Conservation (phyloP, 1,284 basidiomycete genomes). For the Ganoderma lingzhi region DNA sequence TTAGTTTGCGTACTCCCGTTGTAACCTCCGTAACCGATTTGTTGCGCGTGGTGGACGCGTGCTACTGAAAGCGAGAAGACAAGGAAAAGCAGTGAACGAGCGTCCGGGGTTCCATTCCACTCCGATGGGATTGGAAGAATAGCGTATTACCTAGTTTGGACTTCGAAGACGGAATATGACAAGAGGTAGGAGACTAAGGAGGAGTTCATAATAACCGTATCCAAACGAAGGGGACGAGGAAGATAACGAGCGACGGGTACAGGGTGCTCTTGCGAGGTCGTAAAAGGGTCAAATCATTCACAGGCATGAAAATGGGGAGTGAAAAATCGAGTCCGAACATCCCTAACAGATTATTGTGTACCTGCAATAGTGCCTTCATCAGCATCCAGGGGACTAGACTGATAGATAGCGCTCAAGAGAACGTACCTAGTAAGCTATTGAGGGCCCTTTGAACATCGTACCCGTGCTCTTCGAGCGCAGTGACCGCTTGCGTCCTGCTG, state of each 20-base stretch:
- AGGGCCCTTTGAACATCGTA: constrained; percentile 80
- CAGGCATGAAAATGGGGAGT: constrained; percentile 20
- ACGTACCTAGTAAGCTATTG: constrained; percentile 64
- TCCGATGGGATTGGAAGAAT: constrained; percentile 17
- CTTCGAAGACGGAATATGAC: constrained; percentile 9
- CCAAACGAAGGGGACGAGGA: constrained; percentile 36
- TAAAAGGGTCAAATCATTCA: constrained; percentile 28
- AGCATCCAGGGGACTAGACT: neutral
- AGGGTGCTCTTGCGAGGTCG: constrained; percentile 29
- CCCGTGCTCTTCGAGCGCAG: constrained; percentile 76
- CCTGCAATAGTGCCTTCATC: constrained; percentile 16
- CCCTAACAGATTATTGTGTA: constrained; percentile 28
- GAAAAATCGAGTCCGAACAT: constrained; percentile 14
- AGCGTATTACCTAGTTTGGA: constrained; percentile 31
- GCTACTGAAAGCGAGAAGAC: constrained; percentile 11
- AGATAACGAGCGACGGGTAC: constrained; percentile 32
- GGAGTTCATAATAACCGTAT: constrained; percentile 33
- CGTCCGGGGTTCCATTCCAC: constrained; percentile 22
- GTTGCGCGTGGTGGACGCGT: neutral
- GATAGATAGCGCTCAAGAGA: neutral
- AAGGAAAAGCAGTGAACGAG: constrained; percentile 16
- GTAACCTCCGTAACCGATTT: neutral
- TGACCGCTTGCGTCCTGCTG: constrained; percentile 77
- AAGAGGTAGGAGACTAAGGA: constrained; percentile 24
- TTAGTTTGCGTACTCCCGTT: constrained; percentile 13